Conservation (phyloP, 177 flowering plant species). For the Tripterygium wilfordii region DNA sequence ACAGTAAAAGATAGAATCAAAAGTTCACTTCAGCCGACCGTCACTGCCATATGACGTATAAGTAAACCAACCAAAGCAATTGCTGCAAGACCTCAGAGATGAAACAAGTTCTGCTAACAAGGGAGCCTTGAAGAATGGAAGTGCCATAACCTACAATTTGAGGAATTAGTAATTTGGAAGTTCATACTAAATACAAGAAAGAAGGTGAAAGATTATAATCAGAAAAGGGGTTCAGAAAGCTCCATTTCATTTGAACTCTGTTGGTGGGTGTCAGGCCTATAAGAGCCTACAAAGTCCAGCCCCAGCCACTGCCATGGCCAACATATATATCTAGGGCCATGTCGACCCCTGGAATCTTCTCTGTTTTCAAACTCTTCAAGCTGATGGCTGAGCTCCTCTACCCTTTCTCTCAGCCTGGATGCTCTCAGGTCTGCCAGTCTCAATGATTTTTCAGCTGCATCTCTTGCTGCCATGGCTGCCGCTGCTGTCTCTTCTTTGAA, state of each 20-base stretch:
- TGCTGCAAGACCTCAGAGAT: too few species aligned
- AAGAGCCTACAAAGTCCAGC: slow-evolving; percentile 55
- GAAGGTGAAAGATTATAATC: slow-evolving; percentile 9
- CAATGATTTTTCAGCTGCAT: slow-evolving; percentile 89
- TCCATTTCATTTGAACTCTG: slow-evolving; percentile 88
- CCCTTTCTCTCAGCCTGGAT: slow-evolving; percentile 72
- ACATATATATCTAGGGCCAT: slow-evolving; percentile 64
- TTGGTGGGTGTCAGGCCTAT: slow-evolving; percentile 30
- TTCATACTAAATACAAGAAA: slow-evolving; percentile 8
- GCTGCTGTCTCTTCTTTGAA: slow-evolving; percentile 92
- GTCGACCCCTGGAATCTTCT: slow-evolving; percentile 35
- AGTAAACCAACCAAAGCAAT: too few species aligned
- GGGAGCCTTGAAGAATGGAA: slow-evolving; percentile 12
- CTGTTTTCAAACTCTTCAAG: slow-evolving; percentile 65
- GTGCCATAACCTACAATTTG: slow-evolving; percentile 5
- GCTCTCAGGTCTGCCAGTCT: slow-evolving; percentile 77
- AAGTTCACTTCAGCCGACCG: too few species aligned
- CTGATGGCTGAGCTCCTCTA: slow-evolving; percentile 82
- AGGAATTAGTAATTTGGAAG: slow-evolving; percentile 1
- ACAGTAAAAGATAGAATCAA: too few species aligned
- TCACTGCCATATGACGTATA: too few species aligned
- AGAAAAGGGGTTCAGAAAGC: slow-evolving; percentile 88
- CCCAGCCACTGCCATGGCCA: slow-evolving; percentile 99
- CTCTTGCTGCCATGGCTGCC: slow-evolving; percentile 96
- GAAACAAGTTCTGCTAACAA: too few species aligned